These are phyloP conservation scores for Cyberlindnera meyerae DNA, from an alignment of 805 yeast genomes.

Conservation along the genomic window DNA sequence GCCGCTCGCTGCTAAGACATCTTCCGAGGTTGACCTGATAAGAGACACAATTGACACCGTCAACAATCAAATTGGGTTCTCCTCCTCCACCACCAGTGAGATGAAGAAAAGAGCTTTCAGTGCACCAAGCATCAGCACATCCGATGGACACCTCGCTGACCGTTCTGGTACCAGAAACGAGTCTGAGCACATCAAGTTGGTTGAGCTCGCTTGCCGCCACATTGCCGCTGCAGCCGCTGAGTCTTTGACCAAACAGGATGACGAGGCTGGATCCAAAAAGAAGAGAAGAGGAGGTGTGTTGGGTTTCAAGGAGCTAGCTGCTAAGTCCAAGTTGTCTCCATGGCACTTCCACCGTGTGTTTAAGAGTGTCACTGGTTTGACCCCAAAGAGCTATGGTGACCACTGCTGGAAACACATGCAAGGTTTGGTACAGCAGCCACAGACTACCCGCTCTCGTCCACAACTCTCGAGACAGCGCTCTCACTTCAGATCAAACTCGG, in stretches of 20 bases:
- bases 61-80: slow-evolving; percentile 53
- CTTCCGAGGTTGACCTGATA: slow-evolving; percentile 23
- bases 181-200: slow-evolving; percentile 62
- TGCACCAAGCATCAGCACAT: slow-evolving; percentile 19
- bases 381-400: slow-evolving; percentile 88
- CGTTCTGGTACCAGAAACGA: slow-evolving; percentile 49
- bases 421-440: not conserved
- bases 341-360: slow-evolving; percentile 95
- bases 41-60: slow-evolving; percentile 51
- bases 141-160: slow-evolving; percentile 11
- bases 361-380: slow-evolving; percentile 77
- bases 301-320: slow-evolving; percentile 84
- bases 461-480: slow-evolving; percentile 18
- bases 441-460: slow-evolving; percentile 21
- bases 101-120: slow-evolving; percentile 24
- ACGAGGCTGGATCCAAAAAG: slow-evolving; percentile 31
- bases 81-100: slow-evolving; percentile 14
- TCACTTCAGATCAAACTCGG: slow-evolving; percentile 22
- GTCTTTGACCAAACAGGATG: slow-evolving; percentile 27
- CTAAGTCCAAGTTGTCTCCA: slow-evolving; percentile 75
- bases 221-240: slow-evolving; percentile 74
- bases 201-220: slow-evolving; percentile 77
- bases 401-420: slow-evolving; percentile 63
- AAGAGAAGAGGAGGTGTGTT: slow-evolving; percentile 73
- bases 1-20: slow-evolving; percentile 34